phyloP scores from a whole-genome alignment of 208 protist species.

The Phytomonas serpens region DNA sequence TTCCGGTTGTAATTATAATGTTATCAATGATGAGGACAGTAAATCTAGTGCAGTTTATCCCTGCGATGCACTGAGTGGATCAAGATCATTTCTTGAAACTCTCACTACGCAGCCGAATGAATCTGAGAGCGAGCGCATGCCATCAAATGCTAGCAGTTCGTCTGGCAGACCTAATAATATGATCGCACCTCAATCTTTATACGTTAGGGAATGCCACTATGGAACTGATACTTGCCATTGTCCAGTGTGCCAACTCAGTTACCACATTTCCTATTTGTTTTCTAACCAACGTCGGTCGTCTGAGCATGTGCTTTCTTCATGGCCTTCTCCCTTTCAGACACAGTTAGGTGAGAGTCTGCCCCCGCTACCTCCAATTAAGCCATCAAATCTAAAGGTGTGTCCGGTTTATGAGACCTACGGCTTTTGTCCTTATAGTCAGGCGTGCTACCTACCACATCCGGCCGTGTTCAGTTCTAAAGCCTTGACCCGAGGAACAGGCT shows the following conservation, averaged over 20 bases:
- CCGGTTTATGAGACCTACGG: slow-evolving; percentile 62
- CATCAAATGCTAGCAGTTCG: neutral
- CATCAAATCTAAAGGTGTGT: slow-evolving; percentile 35
- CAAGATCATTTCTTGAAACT: neutral
- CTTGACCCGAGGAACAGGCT: slow-evolving; percentile 6
- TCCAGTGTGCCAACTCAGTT: slow-evolving; percentile 59
- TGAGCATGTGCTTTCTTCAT: slow-evolving; percentile 59
- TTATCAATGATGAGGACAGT: neutral
- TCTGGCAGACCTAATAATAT: neutral
- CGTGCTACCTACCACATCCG: slow-evolving; percentile 70
- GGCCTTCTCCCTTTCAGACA: slow-evolving; percentile 50
- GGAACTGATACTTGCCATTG: slow-evolving; percentile 32
- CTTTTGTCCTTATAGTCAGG: slow-evolving; percentile 65
- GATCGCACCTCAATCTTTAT: neutral
- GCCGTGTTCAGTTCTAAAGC: slow-evolving; percentile 5
- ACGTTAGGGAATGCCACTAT: neutral
- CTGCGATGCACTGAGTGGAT: neutral
- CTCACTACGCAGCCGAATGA: neutral
- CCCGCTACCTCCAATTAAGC: slow-evolving; percentile 8
- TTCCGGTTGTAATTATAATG: neutral
- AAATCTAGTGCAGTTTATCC: neutral
- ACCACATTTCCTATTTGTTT: slow-evolving; percentile 59
- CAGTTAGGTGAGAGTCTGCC: slow-evolving; percentile 7
- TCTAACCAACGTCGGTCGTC: slow-evolving; percentile 68
- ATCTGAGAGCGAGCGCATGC: neutral